Percentiles rank a stretch among this genome's conserved stretches.
phyloP scores from a whole-genome alignment of 257 asterid species.

The Nicotiana otophora region DNA sequence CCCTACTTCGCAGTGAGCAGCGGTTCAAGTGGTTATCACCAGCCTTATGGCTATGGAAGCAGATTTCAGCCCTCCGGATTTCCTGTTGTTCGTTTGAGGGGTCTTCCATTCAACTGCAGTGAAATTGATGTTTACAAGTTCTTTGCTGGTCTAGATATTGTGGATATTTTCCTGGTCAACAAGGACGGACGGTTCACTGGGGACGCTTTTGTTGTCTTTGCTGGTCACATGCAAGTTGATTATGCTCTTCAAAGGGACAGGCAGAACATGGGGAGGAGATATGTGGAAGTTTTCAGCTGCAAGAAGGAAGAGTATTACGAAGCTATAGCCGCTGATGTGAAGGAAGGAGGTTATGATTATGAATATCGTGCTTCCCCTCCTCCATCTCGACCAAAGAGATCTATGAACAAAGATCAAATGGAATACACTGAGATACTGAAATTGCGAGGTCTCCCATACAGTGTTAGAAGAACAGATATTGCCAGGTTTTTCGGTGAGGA shows the following conservation, averaged over 20 bases:
- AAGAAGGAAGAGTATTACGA: conserved; percentile 80
- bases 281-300: conserved; percentile 95
- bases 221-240: conserved; percentile 78
- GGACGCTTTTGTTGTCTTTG: conserved; percentile 80
- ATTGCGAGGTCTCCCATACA: conserved; percentile 6
- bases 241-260: conserved; percentile 77
- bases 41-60: neutral
- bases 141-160: conserved; percentile 78
- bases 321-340: conserved; percentile 76
- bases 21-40: conserved; percentile 53
- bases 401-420: neutral
- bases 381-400: neutral
- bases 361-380: neutral
- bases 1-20: conserved; percentile 98
- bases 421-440: conserved; percentile 3
- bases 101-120: conserved; percentile 84
- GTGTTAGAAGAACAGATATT: neutral
- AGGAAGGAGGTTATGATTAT: neutral
- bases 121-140: conserved; percentile 73
- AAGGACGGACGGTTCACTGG: conserved; percentile 82
- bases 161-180: conserved; percentile 74
- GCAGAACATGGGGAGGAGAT: conserved; percentile 91
- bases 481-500: neutral
- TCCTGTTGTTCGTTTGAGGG: conserved; percentile 85
- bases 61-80: conserved; percentile 27